These are phyloP conservation scores for Tilletia horrida DNA, from an alignment of 1,284 basidiomycete genomes.

Conservation along the genomic window DNA sequence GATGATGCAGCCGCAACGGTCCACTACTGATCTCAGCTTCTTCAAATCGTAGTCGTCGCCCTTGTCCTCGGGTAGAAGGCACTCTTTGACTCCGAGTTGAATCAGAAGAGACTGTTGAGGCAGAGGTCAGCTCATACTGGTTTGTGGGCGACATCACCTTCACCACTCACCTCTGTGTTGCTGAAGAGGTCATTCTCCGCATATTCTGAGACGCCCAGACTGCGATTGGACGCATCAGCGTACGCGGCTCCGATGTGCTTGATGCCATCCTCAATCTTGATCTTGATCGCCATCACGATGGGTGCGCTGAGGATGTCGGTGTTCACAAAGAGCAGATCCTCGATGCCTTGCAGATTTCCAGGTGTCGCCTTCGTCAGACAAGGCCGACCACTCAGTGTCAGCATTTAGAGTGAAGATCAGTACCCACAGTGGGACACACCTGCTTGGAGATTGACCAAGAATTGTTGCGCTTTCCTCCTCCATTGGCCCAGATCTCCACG, in stretches of 20 bases:
- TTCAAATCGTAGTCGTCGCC: constrained; percentile 69
- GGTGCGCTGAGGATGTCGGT: constrained; percentile 80
- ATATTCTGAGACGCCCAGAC: constrained; percentile 73
- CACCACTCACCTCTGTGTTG: constrained; percentile 73
- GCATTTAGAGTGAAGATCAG: not conserved
- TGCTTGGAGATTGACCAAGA: constrained; percentile 68
- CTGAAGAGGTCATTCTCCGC: constrained; percentile 93
- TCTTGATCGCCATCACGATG: constrained; percentile 83
- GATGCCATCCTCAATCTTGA: constrained; percentile 63
- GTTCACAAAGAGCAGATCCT: constrained; percentile 84
- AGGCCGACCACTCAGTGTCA: constrained; percentile 36
- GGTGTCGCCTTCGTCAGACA: constrained; percentile 68
- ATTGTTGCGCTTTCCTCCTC: constrained; percentile 67
- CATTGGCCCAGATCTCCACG: constrained; percentile 69
- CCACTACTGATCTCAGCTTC: constrained; percentile 62
- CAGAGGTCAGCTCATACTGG: too few species aligned
- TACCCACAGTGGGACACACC: constrained; percentile 57
- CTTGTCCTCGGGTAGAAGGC: constrained; percentile 62
- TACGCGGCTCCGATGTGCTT: constrained; percentile 62
- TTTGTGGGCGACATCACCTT: constrained; percentile 3
- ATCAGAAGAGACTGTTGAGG: constrained; percentile 76
- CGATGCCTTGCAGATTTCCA: constrained; percentile 87
- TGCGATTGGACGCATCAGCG: constrained; percentile 61
- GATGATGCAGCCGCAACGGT: constrained; percentile 83
- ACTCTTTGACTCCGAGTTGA: constrained; percentile 94